Base-by-base conservation (phyloP, 805 yeast species). In the Schwanniomyces pseudopolymorphus region DNA sequence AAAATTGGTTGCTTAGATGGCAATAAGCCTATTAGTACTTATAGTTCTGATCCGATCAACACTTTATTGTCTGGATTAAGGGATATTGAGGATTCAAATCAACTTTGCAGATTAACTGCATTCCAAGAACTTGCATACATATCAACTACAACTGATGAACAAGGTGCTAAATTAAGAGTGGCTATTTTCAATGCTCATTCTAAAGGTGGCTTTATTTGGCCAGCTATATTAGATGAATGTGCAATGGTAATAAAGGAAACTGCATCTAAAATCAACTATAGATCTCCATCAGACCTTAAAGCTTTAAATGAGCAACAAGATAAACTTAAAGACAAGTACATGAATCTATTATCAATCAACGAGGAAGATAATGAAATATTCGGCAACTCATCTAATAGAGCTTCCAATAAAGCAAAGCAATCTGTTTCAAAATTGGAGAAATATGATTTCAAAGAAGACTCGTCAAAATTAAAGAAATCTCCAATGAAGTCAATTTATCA, bases 51-150 rank as follows among this genome's bases (percentile, higher is more conserved):
- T 42, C 90, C 89, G 6, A 68, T 83, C 41, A 79, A 77, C 43
- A 83, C 90, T 1, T 64, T 87, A 33, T 60, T 86, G 10, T 73
- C 83, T 3, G 92, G 92, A 0, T 70, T 87, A 49, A 74, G 76
- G 42, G 83, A 83, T 28, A 78, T 79, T 1, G 68, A 63, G 11
- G 64, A 69, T 0, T 51, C 51, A 3, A 45, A 60, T 41, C 64
- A 61, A 44, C 56, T 71, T 41, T 52, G 61, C 42, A 77, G 81
- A 48, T 59, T 82, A 48, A 81, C 89, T 1, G 90, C 92, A 2
- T 85, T 81, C 65, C 92, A 87, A 64, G 94, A 87, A 58, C 68
- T 86, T 44, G 85, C 88, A 0, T 83, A 78, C 55, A 69, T 86
- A 40, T 69, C 90, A 6, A 77, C 82, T 1, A 65, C 80, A 2